Percentiles rank a stretch among this genome's conserved stretches.
phyloP scores from a whole-genome alignment of 2,329 filamentous ascomycete species.

The Erysiphe pulchra region DNA sequence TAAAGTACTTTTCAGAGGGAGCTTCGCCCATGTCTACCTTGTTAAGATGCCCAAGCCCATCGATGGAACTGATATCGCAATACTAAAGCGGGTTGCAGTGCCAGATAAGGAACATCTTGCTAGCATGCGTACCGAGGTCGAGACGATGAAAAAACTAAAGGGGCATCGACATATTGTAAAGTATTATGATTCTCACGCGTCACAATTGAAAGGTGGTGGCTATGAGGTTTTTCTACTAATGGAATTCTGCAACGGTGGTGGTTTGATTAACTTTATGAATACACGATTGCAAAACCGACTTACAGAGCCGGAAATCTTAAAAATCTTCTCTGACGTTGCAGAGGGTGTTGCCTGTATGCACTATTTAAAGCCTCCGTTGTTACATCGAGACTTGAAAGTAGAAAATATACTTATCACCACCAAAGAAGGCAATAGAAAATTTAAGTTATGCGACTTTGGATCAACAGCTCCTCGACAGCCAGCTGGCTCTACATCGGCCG shows the following conservation, averaged over 20 bases:
- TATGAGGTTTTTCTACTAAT: conserved; percentile 97
- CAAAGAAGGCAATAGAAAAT: conserved; percentile 38
- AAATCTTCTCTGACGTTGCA: conserved; percentile 88
- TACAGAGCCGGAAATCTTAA: conserved; percentile 89
- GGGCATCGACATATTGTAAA: conserved; percentile 90
- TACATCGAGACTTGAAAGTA: conserved; percentile 90
- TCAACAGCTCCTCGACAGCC: conserved; percentile 65
- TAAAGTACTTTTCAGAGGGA: conserved; percentile 93
- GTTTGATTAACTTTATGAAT: conserved; percentile 98
- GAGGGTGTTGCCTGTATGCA: conserved; percentile 98
- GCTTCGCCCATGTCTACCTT: conserved; percentile 94
- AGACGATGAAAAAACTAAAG: conserved; percentile 99
- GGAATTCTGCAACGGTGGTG: conserved; percentile 89
- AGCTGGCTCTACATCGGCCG: conserved; percentile 62
- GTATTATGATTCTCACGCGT: conserved; percentile 95
- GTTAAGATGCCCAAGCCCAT: conserved; percentile 48
- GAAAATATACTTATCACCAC: conserved; percentile 74
- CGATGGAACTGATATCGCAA: conserved; percentile 15
- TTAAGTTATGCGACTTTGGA: conserved; percentile 97
- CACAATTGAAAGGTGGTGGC: conserved; percentile 70
- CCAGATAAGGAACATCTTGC: conserved; percentile 85
- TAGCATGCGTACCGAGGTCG: conserved; percentile 93
- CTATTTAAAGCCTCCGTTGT: conserved; percentile 76
- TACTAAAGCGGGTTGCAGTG: conserved; percentile 59
- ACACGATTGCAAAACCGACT: conserved; percentile 85